Evolutionary conservation across 768 basidiomycete genomes (phyloP), one percentile per base, ranked within the genome.

Genomic region (Pulveroboletus sp.): DNA sequence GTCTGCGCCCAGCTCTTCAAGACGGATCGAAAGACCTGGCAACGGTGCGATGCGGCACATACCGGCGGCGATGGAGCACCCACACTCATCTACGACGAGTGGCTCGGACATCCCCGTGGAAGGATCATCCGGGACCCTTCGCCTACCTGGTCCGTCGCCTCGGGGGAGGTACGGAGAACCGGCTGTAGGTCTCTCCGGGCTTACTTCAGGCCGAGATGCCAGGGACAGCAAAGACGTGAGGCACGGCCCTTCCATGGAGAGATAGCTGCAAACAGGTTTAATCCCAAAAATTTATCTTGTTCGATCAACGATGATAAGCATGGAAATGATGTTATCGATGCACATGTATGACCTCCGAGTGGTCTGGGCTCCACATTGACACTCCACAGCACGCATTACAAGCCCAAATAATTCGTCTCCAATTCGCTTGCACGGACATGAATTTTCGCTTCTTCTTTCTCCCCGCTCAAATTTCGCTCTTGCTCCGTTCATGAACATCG

Each of bases 1-100:
- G 83, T 83, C 85, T 85, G 85, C 85, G 84, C 81, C 77, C 57
- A 73, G 69, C 63, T 56, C 61, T 37, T 52, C 67, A 24, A 62
- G 67, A 51, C 55, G 68, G 17, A 54, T 55, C 57, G 66, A 68
- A 59, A 56, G 66, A 54, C 68, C 66, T 59, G 68, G 67, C 56
- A 68, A 53, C 42, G 37, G 60, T 73, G 56, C 73, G 68, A 64
- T 77, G 73, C 67, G 73, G 61, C 58, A 65, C 59, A 32, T 61
- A 43, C 43, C 61, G 41, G 46, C 67, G 37, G 59, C 69, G 39
- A 52, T 55, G 57, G 65, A 67, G 49, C 57, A 55, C 47, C 44
- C 61, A 50, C 66, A 54, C 29, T 20, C 58, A 45, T 38, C 67
- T 32, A 26, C 58, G 49, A 37, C 62, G 38, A 56, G 50, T 24